Percentiles rank a stretch among this genome's conserved stretches.
Conservation (phyloP, 2,329 filamentous ascomycete genomes). For the Colletotrichum neosansevieriae region DNA sequence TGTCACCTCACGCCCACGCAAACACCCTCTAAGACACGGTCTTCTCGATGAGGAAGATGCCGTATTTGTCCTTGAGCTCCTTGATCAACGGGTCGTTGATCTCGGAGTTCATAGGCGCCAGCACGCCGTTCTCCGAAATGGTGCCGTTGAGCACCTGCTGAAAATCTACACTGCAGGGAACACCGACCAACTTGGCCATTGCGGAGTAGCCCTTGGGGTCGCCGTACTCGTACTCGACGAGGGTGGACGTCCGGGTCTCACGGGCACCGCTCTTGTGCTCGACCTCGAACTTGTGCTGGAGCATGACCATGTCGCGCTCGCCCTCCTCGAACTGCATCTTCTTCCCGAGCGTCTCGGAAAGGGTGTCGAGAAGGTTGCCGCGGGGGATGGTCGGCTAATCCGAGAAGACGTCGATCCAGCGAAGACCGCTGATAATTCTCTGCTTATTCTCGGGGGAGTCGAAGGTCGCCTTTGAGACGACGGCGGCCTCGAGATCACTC, state of each 20-base stretch:
- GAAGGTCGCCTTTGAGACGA: slow-evolving; percentile 82
- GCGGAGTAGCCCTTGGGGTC: slow-evolving; percentile 81
- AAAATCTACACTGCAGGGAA: slow-evolving; percentile 72
- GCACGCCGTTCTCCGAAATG: slow-evolving; percentile 77
- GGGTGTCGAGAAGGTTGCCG: slow-evolving; percentile 88
- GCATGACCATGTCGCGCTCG: slow-evolving; percentile 86
- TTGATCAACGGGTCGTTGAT: slow-evolving; percentile 81
- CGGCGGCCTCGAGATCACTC: slow-evolving; percentile 77
- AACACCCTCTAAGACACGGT: slow-evolving; percentile 54
- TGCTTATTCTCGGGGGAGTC: slow-evolving; percentile 74
- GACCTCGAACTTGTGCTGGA: slow-evolving; percentile 87
- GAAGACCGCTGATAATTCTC: slow-evolving; percentile 77
- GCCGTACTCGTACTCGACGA: slow-evolving; percentile 90
- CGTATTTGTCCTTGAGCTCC: slow-evolving; percentile 82
- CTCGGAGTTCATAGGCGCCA: slow-evolving; percentile 81
- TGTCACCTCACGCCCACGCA: not conserved
- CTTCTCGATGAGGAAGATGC: slow-evolving; percentile 80
- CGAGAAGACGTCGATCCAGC: slow-evolving; percentile 79
- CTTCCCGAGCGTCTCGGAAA: slow-evolving; percentile 88
- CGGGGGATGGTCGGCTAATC: slow-evolving; percentile 76
- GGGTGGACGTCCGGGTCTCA: slow-evolving; percentile 83
- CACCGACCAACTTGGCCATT: slow-evolving; percentile 86
- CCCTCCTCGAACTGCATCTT: slow-evolving; percentile 90
- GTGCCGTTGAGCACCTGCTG: slow-evolving; percentile 83
- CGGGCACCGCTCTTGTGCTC: slow-evolving; percentile 83